Percentiles rank a stretch among this genome's conserved stretches.
These are phyloP conservation scores for Pseudocercospora cruenta DNA, from an alignment of 2,329 filamentous ascomycete genomes.

Conservation along the genomic window DNA sequence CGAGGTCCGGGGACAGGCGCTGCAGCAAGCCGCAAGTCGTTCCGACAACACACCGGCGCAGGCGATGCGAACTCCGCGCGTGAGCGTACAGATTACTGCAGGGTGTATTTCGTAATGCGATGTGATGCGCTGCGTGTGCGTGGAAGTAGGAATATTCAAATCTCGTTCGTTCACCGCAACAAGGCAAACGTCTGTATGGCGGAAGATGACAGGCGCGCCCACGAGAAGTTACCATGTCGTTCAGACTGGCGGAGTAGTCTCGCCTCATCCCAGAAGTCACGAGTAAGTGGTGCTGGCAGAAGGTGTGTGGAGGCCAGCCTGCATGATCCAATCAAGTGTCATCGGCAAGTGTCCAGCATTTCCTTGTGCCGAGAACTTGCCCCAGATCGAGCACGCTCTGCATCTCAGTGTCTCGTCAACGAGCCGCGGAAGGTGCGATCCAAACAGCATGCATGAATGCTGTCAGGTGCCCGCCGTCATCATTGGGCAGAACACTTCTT, in stretches of 20 bases:
- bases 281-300: neutral
- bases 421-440: neutral
- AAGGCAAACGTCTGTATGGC: slow-evolving; percentile 8
- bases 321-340: neutral
- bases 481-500: neutral
- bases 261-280: neutral
- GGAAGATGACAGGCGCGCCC: neutral
- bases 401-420: slow-evolving; percentile 2
- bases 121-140: slow-evolving; percentile 8
- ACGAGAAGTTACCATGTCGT: neutral
- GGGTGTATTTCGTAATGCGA: neutral
- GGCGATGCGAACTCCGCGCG: slow-evolving; percentile 2
- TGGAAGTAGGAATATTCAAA: slow-evolving; percentile 5
- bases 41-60: slow-evolving; percentile 5
- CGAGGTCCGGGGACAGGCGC: neutral
- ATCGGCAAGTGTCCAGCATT: neutral
- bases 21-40: neutral
- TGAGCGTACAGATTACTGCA: neutral
- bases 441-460: neutral
- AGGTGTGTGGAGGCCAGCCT: neutral
- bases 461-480: neutral
- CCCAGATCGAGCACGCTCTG: neutral
- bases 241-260: neutral
- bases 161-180: neutral
- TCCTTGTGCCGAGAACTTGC: neutral